These are phyloP conservation scores for Otatea glauca DNA, from an alignment of 176 grass and related monocot genomes.

Conservation along the genomic window DNA sequence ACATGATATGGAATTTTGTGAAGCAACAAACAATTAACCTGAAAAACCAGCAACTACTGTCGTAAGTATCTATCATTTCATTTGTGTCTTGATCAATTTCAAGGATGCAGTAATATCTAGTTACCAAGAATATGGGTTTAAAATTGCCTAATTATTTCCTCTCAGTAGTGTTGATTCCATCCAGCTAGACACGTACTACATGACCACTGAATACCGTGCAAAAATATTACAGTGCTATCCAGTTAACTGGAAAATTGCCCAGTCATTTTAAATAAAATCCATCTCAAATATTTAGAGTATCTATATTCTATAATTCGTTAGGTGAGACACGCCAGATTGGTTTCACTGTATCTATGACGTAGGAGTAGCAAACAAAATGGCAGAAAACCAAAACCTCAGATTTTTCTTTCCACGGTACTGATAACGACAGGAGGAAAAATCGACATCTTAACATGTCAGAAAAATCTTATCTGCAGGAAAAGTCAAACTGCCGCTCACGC, in stretches of 20 bases:
- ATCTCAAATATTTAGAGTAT: neutral
- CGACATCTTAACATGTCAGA: neutral
- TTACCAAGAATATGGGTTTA: neutral
- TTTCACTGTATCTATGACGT: neutral
- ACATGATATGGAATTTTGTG: neutral
- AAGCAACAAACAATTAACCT: neutral
- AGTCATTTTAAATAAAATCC: neutral
- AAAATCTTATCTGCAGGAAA: constrained; percentile 36
- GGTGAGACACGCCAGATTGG: neutral
- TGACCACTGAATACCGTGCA: neutral
- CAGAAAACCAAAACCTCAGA: neutral
- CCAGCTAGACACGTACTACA: neutral
- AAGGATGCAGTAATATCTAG: neutral
- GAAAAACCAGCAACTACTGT: neutral
- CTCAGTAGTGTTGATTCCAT: neutral
- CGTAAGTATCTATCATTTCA: neutral
- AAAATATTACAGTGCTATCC: neutral
- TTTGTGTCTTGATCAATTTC: neutral
- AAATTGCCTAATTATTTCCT: neutral
- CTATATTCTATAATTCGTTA: neutral
- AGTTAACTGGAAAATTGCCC: neutral
- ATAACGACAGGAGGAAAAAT: constrained; percentile 32
- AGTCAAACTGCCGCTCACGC: neutral
- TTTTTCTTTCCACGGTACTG: neutral
- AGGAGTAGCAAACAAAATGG: neutral